Evolutionary conservation across 2,329 filamentous ascomycete species (phyloP).

Genomic region (Fusarium zealandicum): DNA sequence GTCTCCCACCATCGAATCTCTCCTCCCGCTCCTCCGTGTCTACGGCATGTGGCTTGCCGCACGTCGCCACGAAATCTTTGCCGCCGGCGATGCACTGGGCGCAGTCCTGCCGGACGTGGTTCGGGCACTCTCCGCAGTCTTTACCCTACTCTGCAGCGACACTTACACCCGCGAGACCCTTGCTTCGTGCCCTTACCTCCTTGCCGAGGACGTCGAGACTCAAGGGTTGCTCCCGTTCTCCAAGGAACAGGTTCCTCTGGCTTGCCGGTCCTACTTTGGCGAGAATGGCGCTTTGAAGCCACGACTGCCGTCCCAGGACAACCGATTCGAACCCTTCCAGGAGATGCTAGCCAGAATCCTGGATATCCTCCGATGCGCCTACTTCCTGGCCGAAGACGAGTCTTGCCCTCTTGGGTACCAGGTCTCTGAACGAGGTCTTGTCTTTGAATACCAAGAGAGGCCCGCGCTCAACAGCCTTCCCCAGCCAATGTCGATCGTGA

Average conservation of each 20-base stretch:
- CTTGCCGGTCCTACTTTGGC: conserved; percentile 50
- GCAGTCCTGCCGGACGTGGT: conserved; percentile 56
- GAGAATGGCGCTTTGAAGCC: conserved; percentile 51
- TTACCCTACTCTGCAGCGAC: conserved; percentile 57
- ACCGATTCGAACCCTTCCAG: conserved; percentile 43
- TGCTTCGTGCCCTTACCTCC: conserved; percentile 56
- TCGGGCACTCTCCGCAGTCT: conserved; percentile 53
- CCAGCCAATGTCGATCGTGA: conserved; percentile 28
- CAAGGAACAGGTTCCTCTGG: conserved; percentile 47
- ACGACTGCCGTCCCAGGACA: conserved; percentile 44
- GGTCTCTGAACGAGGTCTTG: conserved; percentile 41
- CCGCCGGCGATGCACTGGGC: conserved; percentile 55
- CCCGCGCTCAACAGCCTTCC: background rate
- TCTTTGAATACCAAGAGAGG: conserved; percentile 45
- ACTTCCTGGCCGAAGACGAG: conserved; percentile 54
- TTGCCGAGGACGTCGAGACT: conserved; percentile 59
- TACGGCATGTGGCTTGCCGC: conserved; percentile 62
- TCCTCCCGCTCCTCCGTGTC: conserved; percentile 61
- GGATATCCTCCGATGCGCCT: conserved; percentile 57
- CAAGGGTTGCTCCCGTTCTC: conserved; percentile 54
- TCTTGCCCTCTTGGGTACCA: conserved; percentile 49
- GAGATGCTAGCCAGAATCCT: conserved; percentile 57
- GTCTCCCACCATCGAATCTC: conserved; percentile 49
- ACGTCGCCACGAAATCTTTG: conserved; percentile 54
- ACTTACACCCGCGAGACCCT: conserved; percentile 50